These are phyloP conservation scores for Pseudoscleropodium purum DNA, from an alignment of 225 moss, liverwort and hornwort genomes.

Conservation along the genomic window DNA sequence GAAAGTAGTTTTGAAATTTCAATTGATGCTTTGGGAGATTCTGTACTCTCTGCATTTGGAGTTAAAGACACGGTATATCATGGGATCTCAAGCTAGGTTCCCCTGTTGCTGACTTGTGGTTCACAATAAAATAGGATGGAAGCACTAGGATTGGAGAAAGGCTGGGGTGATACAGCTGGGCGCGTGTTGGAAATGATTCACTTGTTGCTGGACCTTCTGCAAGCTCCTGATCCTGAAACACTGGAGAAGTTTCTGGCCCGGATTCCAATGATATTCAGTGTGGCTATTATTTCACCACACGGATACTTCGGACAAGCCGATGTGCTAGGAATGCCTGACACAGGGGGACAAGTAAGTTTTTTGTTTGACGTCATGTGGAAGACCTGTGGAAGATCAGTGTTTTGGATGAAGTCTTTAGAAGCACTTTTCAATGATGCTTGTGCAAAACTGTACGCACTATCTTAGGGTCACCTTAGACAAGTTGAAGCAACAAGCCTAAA, in stretches of 20 bases:
- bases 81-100: not conserved
- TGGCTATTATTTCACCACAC: constrained; percentile 86
- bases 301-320: constrained; percentile 89
- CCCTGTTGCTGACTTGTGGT: not conserved
- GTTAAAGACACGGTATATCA: not conserved
- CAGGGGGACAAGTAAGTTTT: constrained; percentile 79
- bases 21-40: not conserved
- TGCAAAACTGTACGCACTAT: not conserved
- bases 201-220: constrained; percentile 72
- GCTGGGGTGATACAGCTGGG: constrained; percentile 84
- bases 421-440: not conserved
- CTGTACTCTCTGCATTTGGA: not conserved
- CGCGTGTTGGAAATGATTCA: constrained; percentile 59
- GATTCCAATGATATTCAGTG: constrained; percentile 80
- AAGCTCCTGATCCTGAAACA: constrained; percentile 76
- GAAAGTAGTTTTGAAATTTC: not conserved
- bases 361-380: not conserved
- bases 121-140: constrained; percentile 33
- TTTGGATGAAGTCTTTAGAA: not conserved
- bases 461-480: not conserved
- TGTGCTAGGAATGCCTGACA: constrained; percentile 87
- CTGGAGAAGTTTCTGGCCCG: constrained; percentile 67
- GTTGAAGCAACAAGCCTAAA: not conserved
- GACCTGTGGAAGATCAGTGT: not conserved
- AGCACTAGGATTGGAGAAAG: constrained; percentile 75